Evolutionary conservation across 164 flowering plant species (phyloP).

Genomic region (Macadamia integrifolia): DNA sequence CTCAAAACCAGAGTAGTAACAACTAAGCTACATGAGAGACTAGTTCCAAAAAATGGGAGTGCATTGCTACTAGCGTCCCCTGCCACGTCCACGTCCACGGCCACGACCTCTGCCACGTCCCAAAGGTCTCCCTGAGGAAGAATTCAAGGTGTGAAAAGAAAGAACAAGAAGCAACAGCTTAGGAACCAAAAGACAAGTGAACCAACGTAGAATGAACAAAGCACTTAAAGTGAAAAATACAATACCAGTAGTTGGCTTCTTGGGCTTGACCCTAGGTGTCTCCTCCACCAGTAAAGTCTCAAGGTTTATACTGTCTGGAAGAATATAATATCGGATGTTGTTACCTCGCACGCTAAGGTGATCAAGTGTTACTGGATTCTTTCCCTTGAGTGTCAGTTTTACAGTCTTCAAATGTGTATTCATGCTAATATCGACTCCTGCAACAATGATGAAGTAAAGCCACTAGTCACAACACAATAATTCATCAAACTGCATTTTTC

Average conservation of each 20-base stretch:
- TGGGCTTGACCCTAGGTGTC: constrained; percentile 88
- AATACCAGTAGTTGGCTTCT: constrained; percentile 85
- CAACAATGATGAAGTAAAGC: constrained; percentile 8
- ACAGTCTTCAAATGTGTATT: constrained; percentile 90
- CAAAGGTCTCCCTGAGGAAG: constrained; percentile 53
- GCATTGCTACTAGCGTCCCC: constrained; percentile 52
- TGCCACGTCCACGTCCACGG: constrained; percentile 88
- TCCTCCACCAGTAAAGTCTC: constrained; percentile 89
- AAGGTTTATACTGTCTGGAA: constrained; percentile 87
- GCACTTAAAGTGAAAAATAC: neutral
- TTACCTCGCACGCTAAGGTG: constrained; percentile 91
- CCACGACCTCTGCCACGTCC: constrained; percentile 94
- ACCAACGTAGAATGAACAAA: neutral
- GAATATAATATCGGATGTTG: constrained; percentile 82
- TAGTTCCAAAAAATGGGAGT: no score
- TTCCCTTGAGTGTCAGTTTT: constrained; percentile 76
- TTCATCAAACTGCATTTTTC: no score
- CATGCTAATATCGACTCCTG: constrained; percentile 95
- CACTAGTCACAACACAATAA: neutral
- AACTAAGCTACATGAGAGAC: no score
- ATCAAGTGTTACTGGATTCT: constrained; percentile 80
- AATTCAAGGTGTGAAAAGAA: neutral
- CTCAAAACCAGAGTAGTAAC: no score
- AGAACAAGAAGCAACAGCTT: neutral
- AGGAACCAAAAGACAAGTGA: neutral